These are phyloP conservation scores for Malus sylvestris DNA, from an alignment of 306 rosid genomes.

Conservation along the genomic window DNA sequence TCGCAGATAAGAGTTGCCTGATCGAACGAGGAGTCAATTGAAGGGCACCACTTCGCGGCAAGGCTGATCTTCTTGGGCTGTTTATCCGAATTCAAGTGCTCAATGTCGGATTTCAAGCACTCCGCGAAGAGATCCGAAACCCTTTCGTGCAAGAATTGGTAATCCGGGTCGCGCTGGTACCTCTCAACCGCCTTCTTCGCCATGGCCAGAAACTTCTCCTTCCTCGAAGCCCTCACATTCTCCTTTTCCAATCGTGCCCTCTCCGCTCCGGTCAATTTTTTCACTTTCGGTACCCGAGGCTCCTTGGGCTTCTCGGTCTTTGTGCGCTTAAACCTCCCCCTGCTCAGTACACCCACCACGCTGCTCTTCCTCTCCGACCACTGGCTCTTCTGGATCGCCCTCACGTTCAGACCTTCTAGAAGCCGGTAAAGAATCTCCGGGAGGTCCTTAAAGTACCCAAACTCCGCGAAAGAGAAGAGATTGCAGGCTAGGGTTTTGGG, in stretches of 20 bases:
- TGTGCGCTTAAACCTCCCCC: not conserved
- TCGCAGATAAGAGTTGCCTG: slow-evolving; percentile 51
- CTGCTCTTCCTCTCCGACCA: not conserved
- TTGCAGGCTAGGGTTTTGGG: not conserved
- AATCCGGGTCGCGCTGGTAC: slow-evolving; percentile 23
- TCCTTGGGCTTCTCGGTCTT: not conserved
- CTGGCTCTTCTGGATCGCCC: not conserved
- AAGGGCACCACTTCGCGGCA: slow-evolving; percentile 77
- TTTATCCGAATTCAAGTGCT: slow-evolving; percentile 22
- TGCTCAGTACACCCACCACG: not conserved
- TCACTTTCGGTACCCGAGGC: too few relatives aligned
- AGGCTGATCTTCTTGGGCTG: slow-evolving; percentile 32
- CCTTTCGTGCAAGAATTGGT: slow-evolving; percentile 31
- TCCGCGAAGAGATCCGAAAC: slow-evolving; percentile 48
- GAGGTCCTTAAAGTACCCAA: not conserved
- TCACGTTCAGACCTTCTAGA: not conserved
- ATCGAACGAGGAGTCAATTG: slow-evolving; percentile 62
- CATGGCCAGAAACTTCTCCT: slow-evolving; percentile 26
- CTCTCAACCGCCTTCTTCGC: slow-evolving; percentile 38
- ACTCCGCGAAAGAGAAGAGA: not conserved
- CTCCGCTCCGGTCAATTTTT: not conserved
- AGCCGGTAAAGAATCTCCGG: not conserved
- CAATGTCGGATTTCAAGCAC: slow-evolving; percentile 42
- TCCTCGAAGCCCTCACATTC: not conserved
- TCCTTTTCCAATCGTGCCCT: not conserved